phyloP scores from a whole-genome alignment of 2,329 filamentous ascomycete species.

The Aureobasidium sp. region DNA sequence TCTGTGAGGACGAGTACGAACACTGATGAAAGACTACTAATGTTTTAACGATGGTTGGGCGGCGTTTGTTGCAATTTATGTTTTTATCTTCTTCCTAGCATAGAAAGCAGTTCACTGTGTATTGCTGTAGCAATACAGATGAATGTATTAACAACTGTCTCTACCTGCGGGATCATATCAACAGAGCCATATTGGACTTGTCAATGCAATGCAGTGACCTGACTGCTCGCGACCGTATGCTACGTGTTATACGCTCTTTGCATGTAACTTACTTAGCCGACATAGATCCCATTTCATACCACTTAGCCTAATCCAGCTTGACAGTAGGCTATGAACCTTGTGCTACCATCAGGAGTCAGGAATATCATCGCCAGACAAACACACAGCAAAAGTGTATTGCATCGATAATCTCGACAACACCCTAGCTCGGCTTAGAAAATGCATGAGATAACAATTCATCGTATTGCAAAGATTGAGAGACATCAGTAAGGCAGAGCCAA shows the following conservation, averaged over 20 bases:
- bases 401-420: neutral
- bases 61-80: neutral
- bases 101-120: neutral
- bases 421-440: neutral
- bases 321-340: too few species aligned
- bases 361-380: too few species aligned
- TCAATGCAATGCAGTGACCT: too few species aligned
- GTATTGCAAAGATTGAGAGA: neutral
- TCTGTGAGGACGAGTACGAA: neutral
- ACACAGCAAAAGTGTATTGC: too few species aligned
- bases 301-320: too few species aligned
- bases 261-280: too few species aligned
- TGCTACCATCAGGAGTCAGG: too few species aligned
- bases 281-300: too few species aligned
- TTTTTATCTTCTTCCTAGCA: neutral
- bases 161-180: neutral
- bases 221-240: too few species aligned
- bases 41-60: neutral
- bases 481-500: neutral
- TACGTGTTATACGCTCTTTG: too few species aligned
- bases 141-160: too few species aligned
- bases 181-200: neutral
- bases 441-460: neutral
- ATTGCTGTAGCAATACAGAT: neutral
- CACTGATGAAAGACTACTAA: neutral